Evolutionary conservation across 306 rosid genomes (phyloP), one percentile per base, ranked within the genome.

Genomic region (Castanopsis chinensis): DNA sequence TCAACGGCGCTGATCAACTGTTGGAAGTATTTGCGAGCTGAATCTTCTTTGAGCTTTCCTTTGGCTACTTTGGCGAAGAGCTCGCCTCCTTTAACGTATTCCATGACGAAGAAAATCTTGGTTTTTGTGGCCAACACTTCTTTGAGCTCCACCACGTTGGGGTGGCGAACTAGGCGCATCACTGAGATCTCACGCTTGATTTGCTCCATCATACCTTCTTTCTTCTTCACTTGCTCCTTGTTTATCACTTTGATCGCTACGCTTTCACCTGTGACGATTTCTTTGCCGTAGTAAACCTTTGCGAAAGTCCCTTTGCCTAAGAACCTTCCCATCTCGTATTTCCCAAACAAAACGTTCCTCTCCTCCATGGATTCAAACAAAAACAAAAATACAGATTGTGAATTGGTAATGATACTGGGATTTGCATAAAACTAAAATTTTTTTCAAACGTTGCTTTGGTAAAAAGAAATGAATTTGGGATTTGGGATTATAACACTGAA

Each of bases 61-160:
- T 69, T 89, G 0, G 92, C 91, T 19, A 93, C 85, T 55, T 93
- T 93, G 10, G 90, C 81, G 82, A 93, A 93, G 72, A 91, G 91
- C 77, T 93, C 97, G 28, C 96, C 97, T 7, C 97, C 97, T 0
- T 89, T 91, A 11, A 88, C 92, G 70, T 88, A 88, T 68, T 93
- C 96, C 94, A 91, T 93, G 51, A 91, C 88, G 77, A 93, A 77
- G 89, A 87, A 91, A 80, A 91, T 93, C 75, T 91, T 89, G 7
- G 96, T 82, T 57, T 88, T 91, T 18, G 96, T 93, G 55, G 96
- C 97, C 92, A 93, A 75, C 7, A 93, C 96, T 51, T 93, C 97
- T 20, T 82, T 84, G 58, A 93, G 86, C 64, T 91, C 88, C 1
- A 93, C 97, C 6, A 93, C 73, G 82, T 93, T 93, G 1, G 93